Conservation (phyloP, 306 rosid genomes). For the Trifolium repens region DNA sequence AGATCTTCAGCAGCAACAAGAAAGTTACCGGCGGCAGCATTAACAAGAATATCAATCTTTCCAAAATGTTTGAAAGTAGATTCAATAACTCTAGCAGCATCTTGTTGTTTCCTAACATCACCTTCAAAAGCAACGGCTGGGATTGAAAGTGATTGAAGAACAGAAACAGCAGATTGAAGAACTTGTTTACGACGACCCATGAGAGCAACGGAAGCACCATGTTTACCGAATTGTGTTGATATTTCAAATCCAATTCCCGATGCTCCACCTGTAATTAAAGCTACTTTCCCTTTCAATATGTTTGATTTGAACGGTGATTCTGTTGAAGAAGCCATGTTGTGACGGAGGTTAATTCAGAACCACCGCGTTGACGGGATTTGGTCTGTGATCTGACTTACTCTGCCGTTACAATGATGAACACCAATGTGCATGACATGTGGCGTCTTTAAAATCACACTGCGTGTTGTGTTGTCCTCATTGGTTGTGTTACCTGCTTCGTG, state of each 20-base stretch:
- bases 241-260: slow-evolving; percentile 92
- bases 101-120: slow-evolving; percentile 91
- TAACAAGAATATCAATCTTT: slow-evolving; percentile 80
- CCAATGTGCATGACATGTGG: neutral
- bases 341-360: neutral
- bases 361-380: neutral
- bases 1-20: slow-evolving; percentile 83
- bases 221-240: slow-evolving; percentile 74
- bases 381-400: neutral
- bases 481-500: neutral
- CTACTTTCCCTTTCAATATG: slow-evolving; percentile 75
- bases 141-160: slow-evolving; percentile 68
- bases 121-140: slow-evolving; percentile 82
- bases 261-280: slow-evolving; percentile 88
- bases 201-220: slow-evolving; percentile 88
- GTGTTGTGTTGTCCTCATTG: neutral
- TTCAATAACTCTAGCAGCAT: slow-evolving; percentile 73
- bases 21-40: slow-evolving; percentile 94
- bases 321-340: neutral
- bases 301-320: slow-evolving; percentile 70
- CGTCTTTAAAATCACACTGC: neutral
- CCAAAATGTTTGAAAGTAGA: slow-evolving; percentile 77
- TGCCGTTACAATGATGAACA: neutral
- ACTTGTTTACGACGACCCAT: slow-evolving; percentile 89
- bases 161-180: slow-evolving; percentile 72